Conservation (phyloP, 1,284 basidiomycete genomes). For the Cutaneotrichosporon mucoides region DNA sequence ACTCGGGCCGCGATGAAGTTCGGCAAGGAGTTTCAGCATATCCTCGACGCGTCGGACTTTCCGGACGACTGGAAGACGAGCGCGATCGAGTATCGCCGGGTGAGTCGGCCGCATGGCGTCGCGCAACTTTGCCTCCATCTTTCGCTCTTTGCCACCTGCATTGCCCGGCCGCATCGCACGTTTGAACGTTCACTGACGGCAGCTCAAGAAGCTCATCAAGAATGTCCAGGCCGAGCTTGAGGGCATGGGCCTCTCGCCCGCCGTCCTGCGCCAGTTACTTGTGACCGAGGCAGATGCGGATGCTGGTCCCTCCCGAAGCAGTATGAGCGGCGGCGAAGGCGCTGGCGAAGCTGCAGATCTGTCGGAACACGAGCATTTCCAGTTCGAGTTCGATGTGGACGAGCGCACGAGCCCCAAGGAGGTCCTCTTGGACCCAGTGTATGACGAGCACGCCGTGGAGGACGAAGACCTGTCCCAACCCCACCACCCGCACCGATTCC, state of each 20-base stretch:
- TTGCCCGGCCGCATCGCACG: not conserved
- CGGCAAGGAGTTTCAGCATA: constrained; percentile 50
- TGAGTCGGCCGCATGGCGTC: constrained; percentile 37
- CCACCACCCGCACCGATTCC: constrained; percentile 21
- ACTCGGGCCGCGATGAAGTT: constrained; percentile 40
- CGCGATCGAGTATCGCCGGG: constrained; percentile 82
- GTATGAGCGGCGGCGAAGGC: not conserved
- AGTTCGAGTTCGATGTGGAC: constrained; percentile 45
- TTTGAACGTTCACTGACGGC: constrained; percentile 10
- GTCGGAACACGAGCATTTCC: constrained; percentile 12
- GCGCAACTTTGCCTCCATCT: not conserved
- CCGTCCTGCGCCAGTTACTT: constrained; percentile 56
- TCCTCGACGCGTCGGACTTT: constrained; percentile 46
- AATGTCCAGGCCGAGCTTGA: constrained; percentile 76
- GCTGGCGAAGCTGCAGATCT: constrained; percentile 13
- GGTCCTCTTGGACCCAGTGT: constrained; percentile 30
- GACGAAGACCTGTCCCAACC: not conserved
- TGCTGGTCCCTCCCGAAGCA: not conserved
- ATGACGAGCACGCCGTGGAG: constrained; percentile 16
- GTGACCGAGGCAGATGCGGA: constrained; percentile 28
- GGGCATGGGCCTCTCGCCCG: constrained; percentile 67
- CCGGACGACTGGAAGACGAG: constrained; percentile 53
- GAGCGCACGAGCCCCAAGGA: constrained; percentile 22
- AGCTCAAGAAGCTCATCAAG: constrained; percentile 93
- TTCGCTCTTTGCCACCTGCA: too few relatives aligned